Conservation (phyloP, 306 rosid species). For the Gastrolobium villosum region DNA sequence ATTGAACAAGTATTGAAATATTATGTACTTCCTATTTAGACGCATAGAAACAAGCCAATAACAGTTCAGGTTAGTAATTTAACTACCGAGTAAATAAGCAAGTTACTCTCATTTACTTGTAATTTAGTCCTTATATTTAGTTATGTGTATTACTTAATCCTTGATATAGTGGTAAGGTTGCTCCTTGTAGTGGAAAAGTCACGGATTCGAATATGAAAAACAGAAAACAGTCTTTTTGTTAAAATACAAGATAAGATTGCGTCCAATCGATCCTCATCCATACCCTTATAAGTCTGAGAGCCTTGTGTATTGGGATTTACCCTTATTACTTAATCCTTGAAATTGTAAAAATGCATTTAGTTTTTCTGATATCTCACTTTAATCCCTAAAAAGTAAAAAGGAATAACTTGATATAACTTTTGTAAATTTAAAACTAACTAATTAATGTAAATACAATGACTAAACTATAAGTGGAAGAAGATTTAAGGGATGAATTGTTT, state of each 20-base stretch:
- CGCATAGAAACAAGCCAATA: not conserved
- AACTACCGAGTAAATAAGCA: no score
- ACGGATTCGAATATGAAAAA: no score
- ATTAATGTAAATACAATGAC: not conserved
- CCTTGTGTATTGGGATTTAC: no score
- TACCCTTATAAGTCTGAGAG: no score
- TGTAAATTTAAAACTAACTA: not conserved
- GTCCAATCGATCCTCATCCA: no score
- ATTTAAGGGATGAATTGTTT: not conserved
- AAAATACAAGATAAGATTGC: no score
- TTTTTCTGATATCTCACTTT: not conserved
- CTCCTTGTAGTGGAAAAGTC: no score
- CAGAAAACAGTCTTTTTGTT: no score
- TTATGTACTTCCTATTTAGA: not conserved
- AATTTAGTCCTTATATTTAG: no score
- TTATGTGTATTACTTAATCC: no score
- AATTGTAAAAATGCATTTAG: not conserved
- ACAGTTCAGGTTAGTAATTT: not conserved
- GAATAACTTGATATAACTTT: not conserved
- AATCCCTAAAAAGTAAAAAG: not conserved
- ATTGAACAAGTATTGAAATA: not conserved
- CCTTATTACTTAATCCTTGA: not conserved
- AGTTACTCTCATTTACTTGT: no score
- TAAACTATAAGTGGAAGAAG: not conserved
- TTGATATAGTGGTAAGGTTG: no score